phyloP scores from a whole-genome alignment of 805 yeast species.

The Cyberlindnera amylophila region DNA sequence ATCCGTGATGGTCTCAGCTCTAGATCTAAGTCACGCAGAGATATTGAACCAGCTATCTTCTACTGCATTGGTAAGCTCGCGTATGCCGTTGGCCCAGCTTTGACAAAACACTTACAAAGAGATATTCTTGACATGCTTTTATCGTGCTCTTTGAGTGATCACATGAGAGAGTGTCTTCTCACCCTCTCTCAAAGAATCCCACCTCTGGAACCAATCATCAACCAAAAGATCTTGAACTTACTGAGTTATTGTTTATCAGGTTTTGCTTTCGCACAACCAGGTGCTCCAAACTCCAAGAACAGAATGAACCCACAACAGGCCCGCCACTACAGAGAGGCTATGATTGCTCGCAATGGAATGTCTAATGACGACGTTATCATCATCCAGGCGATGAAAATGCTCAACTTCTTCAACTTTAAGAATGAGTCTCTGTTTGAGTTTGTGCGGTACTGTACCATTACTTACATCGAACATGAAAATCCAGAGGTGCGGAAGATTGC shows the following conservation, averaged over 20 bases:
- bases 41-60: constrained; percentile 80
- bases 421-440: constrained; percentile 80
- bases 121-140: constrained; percentile 77
- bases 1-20: constrained; percentile 71
- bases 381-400: constrained; percentile 74
- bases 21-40: constrained; percentile 53
- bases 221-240: constrained; percentile 64
- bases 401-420: constrained; percentile 69
- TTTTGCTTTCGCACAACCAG: constrained; percentile 76
- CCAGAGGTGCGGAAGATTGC: constrained; percentile 81
- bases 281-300: constrained; percentile 58
- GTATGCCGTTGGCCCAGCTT: constrained; percentile 86
- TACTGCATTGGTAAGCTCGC: constrained; percentile 87
- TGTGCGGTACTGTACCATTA: constrained; percentile 78
- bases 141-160: constrained; percentile 78
- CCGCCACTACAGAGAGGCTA: constrained; percentile 68
- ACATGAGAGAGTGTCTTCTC: constrained; percentile 71
- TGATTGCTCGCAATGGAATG: constrained; percentile 68
- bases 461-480: constrained; percentile 76
- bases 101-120: constrained; percentile 81
- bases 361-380: constrained; percentile 47
- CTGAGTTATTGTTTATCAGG: constrained; percentile 80
- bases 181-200: constrained; percentile 72
- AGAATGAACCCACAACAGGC: constrained; percentile 65
- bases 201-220: constrained; percentile 69